Conservation (phyloP, 768 basidiomycete species). For the Mycena crocata region DNA sequence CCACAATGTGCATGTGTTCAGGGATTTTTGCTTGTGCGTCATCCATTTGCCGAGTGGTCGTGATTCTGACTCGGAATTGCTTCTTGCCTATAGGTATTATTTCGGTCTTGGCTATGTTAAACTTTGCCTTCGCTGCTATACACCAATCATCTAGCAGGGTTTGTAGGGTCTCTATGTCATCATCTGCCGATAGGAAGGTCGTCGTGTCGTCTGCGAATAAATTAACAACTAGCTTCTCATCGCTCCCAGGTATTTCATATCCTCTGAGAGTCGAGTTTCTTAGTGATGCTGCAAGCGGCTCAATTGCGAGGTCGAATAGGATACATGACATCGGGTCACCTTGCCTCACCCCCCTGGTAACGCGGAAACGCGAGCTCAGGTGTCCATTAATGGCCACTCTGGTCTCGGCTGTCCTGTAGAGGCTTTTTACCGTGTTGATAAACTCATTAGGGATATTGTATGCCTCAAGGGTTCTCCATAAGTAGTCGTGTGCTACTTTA, state of each 20-base stretch:
- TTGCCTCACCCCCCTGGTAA: slow-evolving; percentile 37
- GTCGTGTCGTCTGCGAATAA: slow-evolving; percentile 7
- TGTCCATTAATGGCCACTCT: slow-evolving; percentile 23
- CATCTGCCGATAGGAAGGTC: background rate
- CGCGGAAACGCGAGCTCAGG: slow-evolving; percentile 24
- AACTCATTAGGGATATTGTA: slow-evolving; percentile 20
- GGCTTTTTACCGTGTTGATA: slow-evolving; percentile 11
- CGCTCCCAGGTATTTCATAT: background rate
- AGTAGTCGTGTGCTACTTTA: slow-evolving; percentile 30
- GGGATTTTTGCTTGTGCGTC: background rate
- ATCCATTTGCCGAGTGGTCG: background rate
- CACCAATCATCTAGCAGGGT: slow-evolving; percentile 41
- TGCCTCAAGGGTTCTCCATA: background rate
- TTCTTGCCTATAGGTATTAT: slow-evolving; percentile 41
- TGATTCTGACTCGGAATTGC: slow-evolving; percentile 22
- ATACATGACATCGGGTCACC: slow-evolving; percentile 51
- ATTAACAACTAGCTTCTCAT: background rate
- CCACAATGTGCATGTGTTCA: background rate
- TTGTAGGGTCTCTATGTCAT: background rate
- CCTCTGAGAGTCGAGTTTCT: background rate
- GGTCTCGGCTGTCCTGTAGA: background rate
- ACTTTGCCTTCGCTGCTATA: slow-evolving; percentile 40
- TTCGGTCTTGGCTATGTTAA: slow-evolving; percentile 46
- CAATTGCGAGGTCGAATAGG: slow-evolving; percentile 17
- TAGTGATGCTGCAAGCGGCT: background rate